Conservation (phyloP, 192 early-diverging fungal species). For the Backusella mclennaniae region DNA sequence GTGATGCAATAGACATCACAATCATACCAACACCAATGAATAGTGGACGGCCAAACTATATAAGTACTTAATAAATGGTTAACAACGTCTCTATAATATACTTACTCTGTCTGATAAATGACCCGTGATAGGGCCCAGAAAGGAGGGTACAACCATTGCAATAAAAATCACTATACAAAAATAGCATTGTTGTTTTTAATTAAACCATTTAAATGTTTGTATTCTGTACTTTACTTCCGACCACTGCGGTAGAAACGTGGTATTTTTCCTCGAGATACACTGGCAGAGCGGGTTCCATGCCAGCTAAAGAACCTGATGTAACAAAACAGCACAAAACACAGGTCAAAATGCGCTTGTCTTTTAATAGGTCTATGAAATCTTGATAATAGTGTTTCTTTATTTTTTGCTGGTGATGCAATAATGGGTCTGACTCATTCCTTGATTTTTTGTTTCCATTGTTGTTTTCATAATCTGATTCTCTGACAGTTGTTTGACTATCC, state of each 20-base stretch:
- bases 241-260: conserved; percentile 38
- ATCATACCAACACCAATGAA: conserved; percentile 44
- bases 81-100: neutral
- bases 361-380: conserved; percentile 31
- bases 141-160: conserved; percentile 64
- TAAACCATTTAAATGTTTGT: neutral
- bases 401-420: neutral
- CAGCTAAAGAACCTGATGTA: conserved; percentile 42
- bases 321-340: conserved; percentile 41
- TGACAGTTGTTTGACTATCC: neutral
- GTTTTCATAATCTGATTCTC: neutral
- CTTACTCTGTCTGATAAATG: conserved; percentile 35
- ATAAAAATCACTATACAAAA: conserved; percentile 50
- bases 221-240: neutral
- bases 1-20: conserved; percentile 36
- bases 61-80: conserved; percentile 1
- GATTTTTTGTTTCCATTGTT: neutral
- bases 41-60: conserved; percentile 29
- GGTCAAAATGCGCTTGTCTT: conserved; percentile 40
- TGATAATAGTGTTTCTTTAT: neutral
- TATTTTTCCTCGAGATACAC: conserved; percentile 44
- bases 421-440: neutral
- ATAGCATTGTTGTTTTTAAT: neutral
- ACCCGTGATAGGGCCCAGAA: conserved; percentile 55
- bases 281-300: conserved; percentile 52